A percentile compares a stretch with the other conserved stretches of the same genome.
These are phyloP conservation scores for Plenodomus biglobosus DNA, from an alignment of 2,329 filamentous ascomycete species.

Conservation along the genomic window DNA sequence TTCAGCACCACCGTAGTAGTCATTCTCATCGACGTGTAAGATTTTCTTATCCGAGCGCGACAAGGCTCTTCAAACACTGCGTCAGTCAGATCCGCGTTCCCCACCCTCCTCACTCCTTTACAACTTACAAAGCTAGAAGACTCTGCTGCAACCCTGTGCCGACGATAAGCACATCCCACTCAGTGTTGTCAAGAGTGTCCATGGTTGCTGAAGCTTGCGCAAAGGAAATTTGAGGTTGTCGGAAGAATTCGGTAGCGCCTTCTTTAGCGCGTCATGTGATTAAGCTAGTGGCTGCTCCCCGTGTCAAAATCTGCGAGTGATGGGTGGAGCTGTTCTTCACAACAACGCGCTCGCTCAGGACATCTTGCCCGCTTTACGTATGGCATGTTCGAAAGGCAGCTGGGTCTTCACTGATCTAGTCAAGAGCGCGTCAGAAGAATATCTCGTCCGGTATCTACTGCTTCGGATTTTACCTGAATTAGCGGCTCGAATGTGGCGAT, in stretches of 20 bases:
- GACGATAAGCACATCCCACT: slow-evolving; percentile 57
- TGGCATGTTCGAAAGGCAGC: slow-evolving; percentile 38
- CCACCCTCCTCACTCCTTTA: slow-evolving; percentile 9
- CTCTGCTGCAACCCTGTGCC: slow-evolving; percentile 57
- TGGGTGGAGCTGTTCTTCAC: slow-evolving; percentile 15
- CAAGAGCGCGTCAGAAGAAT: slow-evolving; percentile 50
- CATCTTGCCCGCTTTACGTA: slow-evolving; percentile 33
- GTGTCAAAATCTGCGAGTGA: slow-evolving; percentile 24
- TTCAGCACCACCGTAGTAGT: slow-evolving; percentile 84
- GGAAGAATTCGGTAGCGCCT: slow-evolving; percentile 24
- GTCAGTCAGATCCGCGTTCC: slow-evolving; percentile 69
- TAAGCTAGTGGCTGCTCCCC: slow-evolving; percentile 25
- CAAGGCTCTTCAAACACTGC: slow-evolving; percentile 72
- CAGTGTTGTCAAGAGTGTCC: slow-evolving; percentile 54
- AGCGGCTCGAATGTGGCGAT: slow-evolving; percentile 55
- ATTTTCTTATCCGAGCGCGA: slow-evolving; percentile 91
- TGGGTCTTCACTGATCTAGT: slow-evolving; percentile 49
- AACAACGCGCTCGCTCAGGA: slow-evolving; percentile 43
- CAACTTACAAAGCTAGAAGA: slow-evolving; percentile 56
- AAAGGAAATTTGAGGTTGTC: slow-evolving; percentile 18
- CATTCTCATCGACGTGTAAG: slow-evolving; percentile 83
- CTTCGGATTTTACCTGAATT: slow-evolving; percentile 53
- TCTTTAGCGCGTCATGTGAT: slow-evolving; percentile 35
- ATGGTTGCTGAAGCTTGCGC: slow-evolving; percentile 34
- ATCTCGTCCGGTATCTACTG: slow-evolving; percentile 55